These are phyloP conservation scores for Globisporangium abappressorium DNA, from an alignment of 352 stramenopile species.

Conservation along the genomic window DNA sequence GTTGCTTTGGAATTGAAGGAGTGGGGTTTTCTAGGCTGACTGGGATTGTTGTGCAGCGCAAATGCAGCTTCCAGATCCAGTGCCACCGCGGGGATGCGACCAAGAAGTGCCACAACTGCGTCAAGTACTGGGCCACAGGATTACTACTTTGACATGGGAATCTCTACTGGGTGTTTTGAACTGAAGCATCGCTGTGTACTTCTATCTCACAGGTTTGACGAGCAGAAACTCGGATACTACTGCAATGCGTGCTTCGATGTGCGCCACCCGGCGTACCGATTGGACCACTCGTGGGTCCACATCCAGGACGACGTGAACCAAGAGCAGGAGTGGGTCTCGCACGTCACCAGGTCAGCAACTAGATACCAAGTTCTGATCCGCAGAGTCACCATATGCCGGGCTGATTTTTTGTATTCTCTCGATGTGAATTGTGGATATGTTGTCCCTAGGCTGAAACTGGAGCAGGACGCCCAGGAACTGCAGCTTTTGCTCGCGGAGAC, in stretches of 20 bases:
- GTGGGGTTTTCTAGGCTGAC: not conserved
- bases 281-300: conserved; percentile 48
- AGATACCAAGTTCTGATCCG: not conserved
- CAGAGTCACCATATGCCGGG: not conserved
- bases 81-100: conserved; percentile 47
- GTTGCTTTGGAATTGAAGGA: not conserved
- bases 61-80: conserved; percentile 55
- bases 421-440: too few species aligned
- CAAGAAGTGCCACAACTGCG: conserved; percentile 63
- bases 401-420: not conserved
- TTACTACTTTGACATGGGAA: not conserved
- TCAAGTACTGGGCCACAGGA: conserved; percentile 34
- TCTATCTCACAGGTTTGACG: conserved; percentile 47
- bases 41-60: conserved; percentile 2
- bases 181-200: not conserved
- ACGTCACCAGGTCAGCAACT: conserved; percentile 41
- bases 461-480: conserved; percentile 64
- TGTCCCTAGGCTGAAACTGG: conserved; percentile 45
- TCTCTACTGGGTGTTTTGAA: not conserved
- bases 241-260: conserved; percentile 65
- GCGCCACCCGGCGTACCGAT: conserved; percentile 49
- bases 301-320: conserved; percentile 59
- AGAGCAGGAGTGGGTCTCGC: conserved; percentile 58
- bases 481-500: conserved; percentile 52
- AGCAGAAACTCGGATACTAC: conserved; percentile 47